These are phyloP conservation scores for Colletotrichum zoysiae DNA, from an alignment of 2,329 filamentous ascomycete genomes.

Conservation along the genomic window DNA sequence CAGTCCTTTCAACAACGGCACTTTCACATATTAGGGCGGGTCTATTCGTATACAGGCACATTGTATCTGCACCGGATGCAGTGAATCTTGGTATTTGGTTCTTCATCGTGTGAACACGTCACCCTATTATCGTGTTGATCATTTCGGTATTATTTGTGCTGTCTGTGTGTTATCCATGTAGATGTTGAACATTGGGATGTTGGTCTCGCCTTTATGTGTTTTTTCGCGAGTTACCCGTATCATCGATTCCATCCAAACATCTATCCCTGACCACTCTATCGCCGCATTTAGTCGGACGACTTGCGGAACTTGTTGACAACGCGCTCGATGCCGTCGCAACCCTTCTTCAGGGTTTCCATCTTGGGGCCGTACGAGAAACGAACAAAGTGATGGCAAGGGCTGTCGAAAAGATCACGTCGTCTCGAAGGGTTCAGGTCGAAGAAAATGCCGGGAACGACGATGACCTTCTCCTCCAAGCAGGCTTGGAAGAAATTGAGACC, in stretches of 20 bases:
- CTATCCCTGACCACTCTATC: neutral
- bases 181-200: conserved; percentile 3
- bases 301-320: conserved; percentile 75
- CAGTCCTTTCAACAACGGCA: neutral
- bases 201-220: neutral
- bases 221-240: neutral
- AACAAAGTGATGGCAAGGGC: conserved; percentile 93
- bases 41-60: neutral
- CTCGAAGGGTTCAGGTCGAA: conserved; percentile 95
- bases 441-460: conserved; percentile 97
- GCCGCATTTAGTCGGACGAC: conserved; percentile 44
- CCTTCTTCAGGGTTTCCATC: conserved; percentile 82
- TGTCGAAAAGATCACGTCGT: conserved; percentile 91
- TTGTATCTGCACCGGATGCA: neutral
- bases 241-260: neutral
- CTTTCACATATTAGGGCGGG: neutral
- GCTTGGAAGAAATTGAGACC: conserved; percentile 98
- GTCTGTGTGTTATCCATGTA: conserved; percentile 10
- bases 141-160: conserved; percentile 2
- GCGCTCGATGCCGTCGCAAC: conserved; percentile 86
- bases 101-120: neutral
- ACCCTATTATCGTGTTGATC: neutral
- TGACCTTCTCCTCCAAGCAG: conserved; percentile 92
- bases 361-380: conserved; percentile 86
- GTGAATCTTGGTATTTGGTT: neutral